phyloP scores from a whole-genome alignment of 2,329 filamentous ascomycete species.

The Zelopaecilomyces penicillatus region DNA sequence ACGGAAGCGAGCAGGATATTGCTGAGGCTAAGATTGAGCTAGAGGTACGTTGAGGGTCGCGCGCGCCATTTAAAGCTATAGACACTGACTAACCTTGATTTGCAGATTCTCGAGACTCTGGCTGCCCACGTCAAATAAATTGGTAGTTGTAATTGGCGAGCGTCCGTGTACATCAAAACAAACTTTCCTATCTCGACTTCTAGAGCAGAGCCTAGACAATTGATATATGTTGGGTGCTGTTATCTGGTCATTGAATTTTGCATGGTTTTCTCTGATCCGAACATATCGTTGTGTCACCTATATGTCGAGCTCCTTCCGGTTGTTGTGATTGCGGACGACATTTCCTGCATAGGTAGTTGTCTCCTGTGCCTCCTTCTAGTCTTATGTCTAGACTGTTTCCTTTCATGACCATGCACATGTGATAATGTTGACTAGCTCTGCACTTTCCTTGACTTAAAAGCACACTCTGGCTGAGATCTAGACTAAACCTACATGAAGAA shows the following conservation, averaged over 20 bases:
- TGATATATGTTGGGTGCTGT: conserved; percentile 26
- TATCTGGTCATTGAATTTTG: conserved; percentile 3
- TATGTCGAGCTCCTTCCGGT: too few relatives aligned
- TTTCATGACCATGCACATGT: too few relatives aligned
- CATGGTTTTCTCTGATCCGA: too few relatives aligned
- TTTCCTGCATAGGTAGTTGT: too few relatives aligned
- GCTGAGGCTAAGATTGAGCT: conserved; percentile 99
- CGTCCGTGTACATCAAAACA: conserved; percentile 36
- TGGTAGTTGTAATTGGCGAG: conserved; percentile 34
- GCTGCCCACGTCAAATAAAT: conserved; percentile 74
- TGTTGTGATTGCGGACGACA: too few relatives aligned
- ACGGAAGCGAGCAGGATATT: conserved; percentile 92
- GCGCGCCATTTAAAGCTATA: neutral
- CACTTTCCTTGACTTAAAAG: too few relatives aligned
- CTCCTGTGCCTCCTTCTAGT: too few relatives aligned
- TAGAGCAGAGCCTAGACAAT: conserved; percentile 29
- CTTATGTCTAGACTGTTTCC: too few relatives aligned
- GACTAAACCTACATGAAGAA: too few relatives aligned
- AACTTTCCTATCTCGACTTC: conserved; percentile 22
- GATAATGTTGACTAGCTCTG: too few relatives aligned
- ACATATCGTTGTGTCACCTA: too few relatives aligned
- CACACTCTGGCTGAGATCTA: too few relatives aligned
- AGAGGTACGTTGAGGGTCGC: conserved; percentile 54
- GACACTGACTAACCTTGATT: neutral
- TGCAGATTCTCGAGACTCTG: conserved; percentile 72